Percentiles rank a stretch among this genome's conserved stretches.
These are phyloP conservation scores for Pulveroboletus sp. DNA, from an alignment of 768 basidiomycete genomes.

Conservation along the genomic window DNA sequence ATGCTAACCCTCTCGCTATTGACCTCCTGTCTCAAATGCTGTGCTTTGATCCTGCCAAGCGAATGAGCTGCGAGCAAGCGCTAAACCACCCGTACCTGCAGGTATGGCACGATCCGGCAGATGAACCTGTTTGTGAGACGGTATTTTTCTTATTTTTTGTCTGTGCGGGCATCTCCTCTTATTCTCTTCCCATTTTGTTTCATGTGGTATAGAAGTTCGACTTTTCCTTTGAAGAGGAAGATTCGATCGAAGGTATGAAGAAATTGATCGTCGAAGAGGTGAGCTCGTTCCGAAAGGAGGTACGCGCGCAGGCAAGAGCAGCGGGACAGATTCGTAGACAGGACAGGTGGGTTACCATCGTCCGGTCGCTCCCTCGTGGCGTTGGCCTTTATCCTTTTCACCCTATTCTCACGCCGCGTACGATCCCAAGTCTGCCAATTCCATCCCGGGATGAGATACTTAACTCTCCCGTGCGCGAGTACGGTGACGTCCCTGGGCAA, in stretches of 20 bases:
- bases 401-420: background rate
- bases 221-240: conserved; percentile 95
- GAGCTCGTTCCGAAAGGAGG: conserved; percentile 80
- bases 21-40: conserved; percentile 90
- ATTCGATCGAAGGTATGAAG: conserved; percentile 97
- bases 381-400: background rate
- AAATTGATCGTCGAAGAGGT: conserved; percentile 92
- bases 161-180: background rate
- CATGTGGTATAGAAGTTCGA: conserved; percentile 63
- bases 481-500: conserved; percentile 53
- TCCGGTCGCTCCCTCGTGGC: background rate
- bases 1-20: conserved; percentile 89
- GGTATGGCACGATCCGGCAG: conserved; percentile 97
- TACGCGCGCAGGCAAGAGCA: conserved; percentile 75
- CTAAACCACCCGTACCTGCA: conserved; percentile 90
- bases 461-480: conserved; percentile 67
- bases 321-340: conserved; percentile 70
- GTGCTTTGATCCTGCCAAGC: conserved; percentile 93
- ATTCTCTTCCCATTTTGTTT: background rate
- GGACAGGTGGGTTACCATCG: conserved; percentile 51
- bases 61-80: conserved; percentile 94
- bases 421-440: conserved; percentile 57
- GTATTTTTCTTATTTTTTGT: conserved; percentile 34
- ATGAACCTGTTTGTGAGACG: conserved; percentile 81
- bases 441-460: conserved; percentile 79